Base-by-base conservation (phyloP, 2,329 filamentous ascomycete species). In the Cordyceps militaris region DNA sequence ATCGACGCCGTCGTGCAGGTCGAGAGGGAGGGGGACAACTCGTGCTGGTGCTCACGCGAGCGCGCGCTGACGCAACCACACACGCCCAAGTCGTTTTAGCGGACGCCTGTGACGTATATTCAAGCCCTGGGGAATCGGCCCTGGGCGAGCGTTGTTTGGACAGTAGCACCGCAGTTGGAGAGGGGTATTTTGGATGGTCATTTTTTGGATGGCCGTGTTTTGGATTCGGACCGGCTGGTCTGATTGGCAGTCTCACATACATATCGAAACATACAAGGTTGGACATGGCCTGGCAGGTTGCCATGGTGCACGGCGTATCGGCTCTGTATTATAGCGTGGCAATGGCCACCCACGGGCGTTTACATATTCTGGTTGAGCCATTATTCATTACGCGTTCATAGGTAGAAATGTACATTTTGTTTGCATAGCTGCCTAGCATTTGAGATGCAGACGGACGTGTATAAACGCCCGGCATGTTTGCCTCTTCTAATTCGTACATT, bases 1-100 rank as follows among this genome's bases (percentile, higher is more conserved):
- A 87, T 97, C 73, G 86, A 96, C 66, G 83, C 91, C 13, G 85
- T 95, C 26, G 82, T 97, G 5, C 93, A 97, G 71, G 88, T 96
- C 1, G 93, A 97, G 72, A 78, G 87, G 48, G 91, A 96, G 66
- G 89, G 88, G 0, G 90, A 96, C 58, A 67, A 70, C 42, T 76
- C 74, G 21, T 86, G 83, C 64, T 86, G 84, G 83, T 86, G 84
- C 63, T 64, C 62, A 16, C 66, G 70, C 36, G 67, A 66, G 50
- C 67, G 71, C 23, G 64, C 65, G 21, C 59, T 66, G 47, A 62
- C 66, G 42, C 64, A 68, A 57, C 67, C 71, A 34, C 63, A 62
- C 42, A 66, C 70, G 40, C 63, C 72, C 46, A 73, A 72, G 66
- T 63, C 67, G 47, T 69, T 70, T 49, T 75, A 70, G 64, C 52